Evolutionary conservation across 371 early-diverging fungal species (phyloP), one percentile per base, ranked within the genome.

Genomic region (Phascolomyces articulosus): DNA sequence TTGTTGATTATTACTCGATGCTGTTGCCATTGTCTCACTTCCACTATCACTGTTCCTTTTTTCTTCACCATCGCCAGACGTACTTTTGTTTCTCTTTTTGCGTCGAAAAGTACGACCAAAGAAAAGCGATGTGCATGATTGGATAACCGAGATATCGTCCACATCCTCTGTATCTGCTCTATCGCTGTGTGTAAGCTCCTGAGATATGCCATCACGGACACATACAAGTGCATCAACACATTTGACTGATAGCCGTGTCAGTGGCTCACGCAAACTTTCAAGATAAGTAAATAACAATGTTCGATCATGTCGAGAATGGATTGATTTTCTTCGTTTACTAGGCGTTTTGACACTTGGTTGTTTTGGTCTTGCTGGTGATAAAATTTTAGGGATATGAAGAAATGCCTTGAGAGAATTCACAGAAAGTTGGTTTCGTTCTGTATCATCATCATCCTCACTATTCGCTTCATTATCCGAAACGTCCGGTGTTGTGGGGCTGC

Each of bases 201-300:
- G 47, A 1, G 70, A 73, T 9, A 87, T 65, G 21, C 79, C 75
- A 1, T 71, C 70, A 23, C 78, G 72, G 24, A 83, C 73, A 28
- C 81, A 79, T 18, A 74, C 77, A 60, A 87, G 60, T 1, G 73
- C 79, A 15, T 75, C 66, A 0, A 81, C 70, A 34, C 86, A 87
- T 11, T 79, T 73, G 3, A 75, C 57, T 3, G 84, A 79, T 15
- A 87, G 64, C 3, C 71, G 67, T 68, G 82, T 74, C n/a, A 87
- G 55, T 3, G 87, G 87, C 28, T 81, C 83, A 9, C 80, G 75
- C 20, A 87, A 69, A 34, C 81, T 79, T 27, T 83, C 84, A 21
- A 87, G 48, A 38, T 86, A 87, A 0, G 75, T 77, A 60, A 85
- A 68, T 28, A 87, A 68, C 15, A 87, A 51, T 23, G 82, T 78